A percentile compares a stretch with the other conserved stretches of the same genome.
Evolutionary conservation across 768 basidiomycete genomes (phyloP).

Genomic region (Wakefieldia striispora): DNA sequence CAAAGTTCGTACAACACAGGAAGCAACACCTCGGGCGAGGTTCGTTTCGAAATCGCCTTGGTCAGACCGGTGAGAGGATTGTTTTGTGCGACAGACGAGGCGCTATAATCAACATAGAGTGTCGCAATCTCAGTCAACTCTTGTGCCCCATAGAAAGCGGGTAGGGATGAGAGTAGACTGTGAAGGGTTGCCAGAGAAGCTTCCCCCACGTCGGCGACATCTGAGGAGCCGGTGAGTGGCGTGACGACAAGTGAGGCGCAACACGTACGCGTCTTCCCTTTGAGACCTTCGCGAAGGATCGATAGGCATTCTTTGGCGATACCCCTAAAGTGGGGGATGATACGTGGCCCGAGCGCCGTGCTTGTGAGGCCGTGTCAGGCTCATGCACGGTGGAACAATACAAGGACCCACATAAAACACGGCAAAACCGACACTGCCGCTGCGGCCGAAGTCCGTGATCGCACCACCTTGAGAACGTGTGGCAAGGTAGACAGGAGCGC

Average conservation of each 20-base stretch:
- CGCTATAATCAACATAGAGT: constrained; percentile 51
- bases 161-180: constrained; percentile 69
- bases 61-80: constrained; percentile 43
- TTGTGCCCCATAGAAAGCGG: constrained; percentile 72
- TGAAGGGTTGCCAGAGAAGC: constrained; percentile 52
- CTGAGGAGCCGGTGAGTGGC: constrained; percentile 20
- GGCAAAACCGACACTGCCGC: constrained; percentile 55
- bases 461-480: constrained; percentile 48
- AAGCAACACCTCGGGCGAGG: constrained; percentile 64
- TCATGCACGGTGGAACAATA: neutral
- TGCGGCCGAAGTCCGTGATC: constrained; percentile 35
- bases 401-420: constrained; percentile 54
- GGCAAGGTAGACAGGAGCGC: constrained; percentile 60
- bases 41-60: constrained; percentile 67
- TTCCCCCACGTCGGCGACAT: constrained; percentile 29
- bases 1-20: constrained; percentile 62
- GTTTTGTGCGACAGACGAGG: constrained; percentile 6
- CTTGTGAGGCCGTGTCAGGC: constrained; percentile 38
- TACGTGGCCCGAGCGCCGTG: constrained; percentile 75
- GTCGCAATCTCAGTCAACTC: constrained; percentile 58
- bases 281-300: constrained; percentile 43
- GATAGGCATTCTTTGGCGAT: constrained; percentile 59
- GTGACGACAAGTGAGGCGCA: neutral
- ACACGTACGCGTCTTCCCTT: constrained; percentile 33
- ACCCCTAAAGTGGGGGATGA: constrained; percentile 81